Evolutionary conservation across 2,329 filamentous ascomycete species (phyloP).

Genomic region (Huntiella abstrusa): DNA sequence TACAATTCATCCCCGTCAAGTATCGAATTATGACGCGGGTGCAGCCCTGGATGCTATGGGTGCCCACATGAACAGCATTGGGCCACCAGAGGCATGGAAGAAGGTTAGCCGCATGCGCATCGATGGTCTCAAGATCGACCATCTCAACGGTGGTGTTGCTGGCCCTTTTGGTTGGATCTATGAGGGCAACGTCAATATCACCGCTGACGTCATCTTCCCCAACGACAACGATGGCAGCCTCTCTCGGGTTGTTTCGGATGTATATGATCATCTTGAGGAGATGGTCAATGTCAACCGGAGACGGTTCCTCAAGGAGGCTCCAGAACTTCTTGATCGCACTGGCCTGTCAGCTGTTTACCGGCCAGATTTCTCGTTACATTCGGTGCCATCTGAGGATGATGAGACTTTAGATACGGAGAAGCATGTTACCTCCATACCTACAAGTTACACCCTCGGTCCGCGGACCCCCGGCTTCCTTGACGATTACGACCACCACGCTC

Average conservation of each 20-base stretch:
- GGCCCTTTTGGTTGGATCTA: conserved; percentile 97
- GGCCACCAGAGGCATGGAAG: conserved; percentile 59
- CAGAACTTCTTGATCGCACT: conserved; percentile 10
- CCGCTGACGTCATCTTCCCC: conserved; percentile 89
- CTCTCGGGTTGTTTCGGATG: conserved; percentile 86
- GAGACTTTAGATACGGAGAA: conserved; percentile 1
- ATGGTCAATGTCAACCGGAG: conserved; percentile 60
- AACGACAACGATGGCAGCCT: conserved; percentile 74
- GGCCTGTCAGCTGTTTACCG: conserved; percentile 11
- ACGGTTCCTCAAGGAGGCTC: conserved; percentile 10
- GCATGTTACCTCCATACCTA: conserved; percentile 8
- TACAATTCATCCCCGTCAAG: conserved; percentile 86
- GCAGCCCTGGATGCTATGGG: conserved; percentile 9
- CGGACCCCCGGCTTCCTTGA: conserved; percentile 7
- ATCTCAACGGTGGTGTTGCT: conserved; percentile 80
- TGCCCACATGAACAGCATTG: conserved; percentile 31
- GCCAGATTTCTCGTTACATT: conserved; percentile 6
- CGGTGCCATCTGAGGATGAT: neutral
- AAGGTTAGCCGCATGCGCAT: conserved; percentile 87
- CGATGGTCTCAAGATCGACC: conserved; percentile 85
- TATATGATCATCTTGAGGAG: conserved; percentile 90
- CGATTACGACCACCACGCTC: conserved; percentile 11
- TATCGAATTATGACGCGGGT: conserved; percentile 29
- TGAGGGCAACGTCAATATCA: conserved; percentile 89
- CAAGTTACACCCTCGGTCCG: conserved; percentile 9